Conservation (phyloP, 306 rosid species). For the Lithocarpus polystachyus region DNA sequence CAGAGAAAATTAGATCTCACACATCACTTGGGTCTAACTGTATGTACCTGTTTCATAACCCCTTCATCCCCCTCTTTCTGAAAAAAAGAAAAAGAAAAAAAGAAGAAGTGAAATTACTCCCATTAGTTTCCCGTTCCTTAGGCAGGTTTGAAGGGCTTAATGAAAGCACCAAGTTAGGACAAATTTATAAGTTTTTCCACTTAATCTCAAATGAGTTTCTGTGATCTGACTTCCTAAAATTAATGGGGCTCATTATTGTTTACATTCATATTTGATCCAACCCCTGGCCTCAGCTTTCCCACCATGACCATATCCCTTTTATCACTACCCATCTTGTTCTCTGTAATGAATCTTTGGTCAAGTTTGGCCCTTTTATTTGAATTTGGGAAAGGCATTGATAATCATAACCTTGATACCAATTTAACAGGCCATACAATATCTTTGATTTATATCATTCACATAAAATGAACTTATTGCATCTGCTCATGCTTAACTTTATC, state of each 20-base stretch:
- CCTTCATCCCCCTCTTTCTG: no score
- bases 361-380: neutral
- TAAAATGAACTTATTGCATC: neutral
- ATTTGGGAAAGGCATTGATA: neutral
- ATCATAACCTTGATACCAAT: neutral
- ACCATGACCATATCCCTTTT: neutral
- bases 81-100: no score
- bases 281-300: neutral
- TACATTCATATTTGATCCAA: neutral
- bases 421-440: neutral
- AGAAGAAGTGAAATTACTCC: neutral
- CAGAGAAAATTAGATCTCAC: neutral
- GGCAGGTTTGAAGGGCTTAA: slow-evolving; percentile 17
- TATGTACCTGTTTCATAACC: neutral
- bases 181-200: neutral
- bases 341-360: neutral
- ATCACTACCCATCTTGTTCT: neutral
- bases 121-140: neutral
- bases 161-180: neutral
- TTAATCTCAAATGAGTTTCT: neutral
- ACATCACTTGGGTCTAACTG: neutral
- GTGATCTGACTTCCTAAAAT: neutral
- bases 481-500: neutral
- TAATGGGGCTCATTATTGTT: neutral
- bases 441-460: neutral